Conservation (phyloP, 768 basidiomycete genomes). For the Exidia glandulosa region DNA sequence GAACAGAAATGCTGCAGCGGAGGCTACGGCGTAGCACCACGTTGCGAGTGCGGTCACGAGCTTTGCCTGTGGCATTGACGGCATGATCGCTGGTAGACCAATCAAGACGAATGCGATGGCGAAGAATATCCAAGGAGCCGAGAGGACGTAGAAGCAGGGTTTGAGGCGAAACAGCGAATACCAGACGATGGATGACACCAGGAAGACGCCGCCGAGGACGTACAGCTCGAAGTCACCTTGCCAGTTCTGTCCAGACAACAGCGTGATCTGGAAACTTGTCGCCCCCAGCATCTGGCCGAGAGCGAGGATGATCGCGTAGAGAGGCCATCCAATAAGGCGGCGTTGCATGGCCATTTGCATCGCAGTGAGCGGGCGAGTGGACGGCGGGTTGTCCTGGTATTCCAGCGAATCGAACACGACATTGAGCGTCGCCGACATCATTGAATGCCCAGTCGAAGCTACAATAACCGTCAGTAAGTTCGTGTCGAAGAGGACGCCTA, state of each 20-base stretch:
- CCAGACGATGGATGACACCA: slow-evolving; percentile 79
- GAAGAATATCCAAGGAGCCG: slow-evolving; percentile 86
- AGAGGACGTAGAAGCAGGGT: slow-evolving; percentile 80
- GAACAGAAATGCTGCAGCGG: slow-evolving; percentile 87
- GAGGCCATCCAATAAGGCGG: slow-evolving; percentile 75
- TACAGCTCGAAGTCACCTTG: slow-evolving; percentile 74
- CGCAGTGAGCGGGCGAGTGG: slow-evolving; percentile 67
- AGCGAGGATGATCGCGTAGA: slow-evolving; percentile 85
- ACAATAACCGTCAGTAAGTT: not conserved
- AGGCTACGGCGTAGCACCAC: slow-evolving; percentile 85
- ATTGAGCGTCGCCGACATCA: not conserved
- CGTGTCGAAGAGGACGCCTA: not conserved
- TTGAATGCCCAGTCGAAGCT: not conserved
- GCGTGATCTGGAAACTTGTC: slow-evolving; percentile 89
- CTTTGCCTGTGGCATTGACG: slow-evolving; percentile 50
- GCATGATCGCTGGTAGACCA: slow-evolving; percentile 67
- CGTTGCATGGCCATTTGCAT: slow-evolving; percentile 77
- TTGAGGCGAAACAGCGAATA: slow-evolving; percentile 80
- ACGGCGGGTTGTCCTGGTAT: slow-evolving; percentile 24
- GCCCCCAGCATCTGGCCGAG: slow-evolving; percentile 79
- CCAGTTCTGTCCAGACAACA: slow-evolving; percentile 79
- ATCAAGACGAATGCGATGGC: slow-evolving; percentile 86
- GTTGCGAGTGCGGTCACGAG: slow-evolving; percentile 68
- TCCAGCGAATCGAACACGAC: slow-evolving; percentile 5
- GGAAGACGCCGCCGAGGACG: slow-evolving; percentile 81